These are phyloP conservation scores for Chenopodium album DNA, from an alignment of 148 eudicot species.

Conservation along the genomic window DNA sequence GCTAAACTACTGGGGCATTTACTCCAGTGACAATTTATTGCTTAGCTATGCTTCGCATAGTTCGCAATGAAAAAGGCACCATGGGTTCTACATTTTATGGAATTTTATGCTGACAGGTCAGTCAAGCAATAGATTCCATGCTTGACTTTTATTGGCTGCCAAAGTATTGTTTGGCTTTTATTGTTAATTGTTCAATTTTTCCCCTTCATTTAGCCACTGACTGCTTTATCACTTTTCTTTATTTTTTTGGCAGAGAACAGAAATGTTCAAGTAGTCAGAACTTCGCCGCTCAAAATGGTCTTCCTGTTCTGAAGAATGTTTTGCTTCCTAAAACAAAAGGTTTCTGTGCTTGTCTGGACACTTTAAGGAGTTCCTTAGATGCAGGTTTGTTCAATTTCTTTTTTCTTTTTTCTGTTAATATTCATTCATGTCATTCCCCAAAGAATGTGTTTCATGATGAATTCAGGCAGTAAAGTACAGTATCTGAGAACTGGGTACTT, in stretches of 20 bases:
- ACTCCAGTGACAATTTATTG: not conserved
- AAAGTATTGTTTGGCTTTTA: not conserved
- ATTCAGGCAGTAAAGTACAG: not conserved
- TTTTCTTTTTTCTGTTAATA: not conserved
- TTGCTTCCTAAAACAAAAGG: conserved; percentile 79
- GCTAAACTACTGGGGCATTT: not conserved
- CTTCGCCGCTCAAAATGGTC: conserved; percentile 56
- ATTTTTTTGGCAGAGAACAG: conserved; percentile 43
- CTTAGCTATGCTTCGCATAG: not conserved
- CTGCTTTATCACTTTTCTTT: not conserved
- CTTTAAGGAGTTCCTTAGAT: conserved; percentile 59
- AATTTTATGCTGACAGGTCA: too few species aligned
- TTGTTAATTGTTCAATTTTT: not conserved
- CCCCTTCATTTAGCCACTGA: not conserved
- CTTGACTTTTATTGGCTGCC: not conserved
- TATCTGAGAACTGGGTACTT: not conserved
- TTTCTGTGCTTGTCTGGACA: conserved; percentile 61
- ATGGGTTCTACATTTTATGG: not conserved
- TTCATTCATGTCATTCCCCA: not conserved
- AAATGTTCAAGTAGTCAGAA: conserved; percentile 59
- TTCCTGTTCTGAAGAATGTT: conserved; percentile 63
- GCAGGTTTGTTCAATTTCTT: conserved; percentile 48
- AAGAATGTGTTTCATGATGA: not conserved
- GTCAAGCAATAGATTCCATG: not conserved
- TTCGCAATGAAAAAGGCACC: not conserved